Conservation (phyloP, 164 flowering plant genomes). For the Litsea cubeba region DNA sequence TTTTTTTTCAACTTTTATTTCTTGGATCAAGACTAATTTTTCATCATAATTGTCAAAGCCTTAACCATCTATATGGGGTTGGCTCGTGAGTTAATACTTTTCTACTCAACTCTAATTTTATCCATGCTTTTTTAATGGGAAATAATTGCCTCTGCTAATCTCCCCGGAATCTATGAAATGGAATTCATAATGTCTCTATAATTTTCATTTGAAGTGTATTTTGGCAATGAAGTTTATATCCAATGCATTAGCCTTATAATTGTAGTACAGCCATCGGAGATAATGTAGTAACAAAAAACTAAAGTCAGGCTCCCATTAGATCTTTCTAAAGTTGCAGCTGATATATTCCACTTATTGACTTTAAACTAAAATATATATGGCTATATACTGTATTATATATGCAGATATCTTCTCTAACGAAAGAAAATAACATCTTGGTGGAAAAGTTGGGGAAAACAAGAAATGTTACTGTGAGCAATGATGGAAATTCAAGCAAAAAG, state of each 20-base stretch:
- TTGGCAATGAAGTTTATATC: not conserved
- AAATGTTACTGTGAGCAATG: constrained; percentile 7
- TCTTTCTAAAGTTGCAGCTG: no score
- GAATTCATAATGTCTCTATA: no score
- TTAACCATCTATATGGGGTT: no score
- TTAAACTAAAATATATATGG: not conserved
- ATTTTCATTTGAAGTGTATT: not conserved
- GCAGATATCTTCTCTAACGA: constrained; percentile 52
- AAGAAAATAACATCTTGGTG: constrained; percentile 37
- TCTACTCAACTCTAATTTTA: no score
- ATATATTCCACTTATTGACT: not conserved
- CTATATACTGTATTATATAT: constrained; percentile 7
- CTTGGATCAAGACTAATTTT: no score
- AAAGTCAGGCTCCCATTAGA: no score
- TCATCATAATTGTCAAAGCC: no score
- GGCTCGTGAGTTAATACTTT: not conserved
- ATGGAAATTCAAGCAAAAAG: constrained; percentile 14
- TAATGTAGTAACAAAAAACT: no score
- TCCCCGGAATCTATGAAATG: no score
- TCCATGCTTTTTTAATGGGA: no score
- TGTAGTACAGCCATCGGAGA: no score
- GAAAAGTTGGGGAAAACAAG: constrained; percentile 19
- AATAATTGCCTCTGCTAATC: no score
- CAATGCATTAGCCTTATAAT: not conserved
- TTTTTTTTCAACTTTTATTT: not conserved